Base-by-base conservation (phyloP, 768 basidiomycete genomes). In the Trametes gibbosa region DNA sequence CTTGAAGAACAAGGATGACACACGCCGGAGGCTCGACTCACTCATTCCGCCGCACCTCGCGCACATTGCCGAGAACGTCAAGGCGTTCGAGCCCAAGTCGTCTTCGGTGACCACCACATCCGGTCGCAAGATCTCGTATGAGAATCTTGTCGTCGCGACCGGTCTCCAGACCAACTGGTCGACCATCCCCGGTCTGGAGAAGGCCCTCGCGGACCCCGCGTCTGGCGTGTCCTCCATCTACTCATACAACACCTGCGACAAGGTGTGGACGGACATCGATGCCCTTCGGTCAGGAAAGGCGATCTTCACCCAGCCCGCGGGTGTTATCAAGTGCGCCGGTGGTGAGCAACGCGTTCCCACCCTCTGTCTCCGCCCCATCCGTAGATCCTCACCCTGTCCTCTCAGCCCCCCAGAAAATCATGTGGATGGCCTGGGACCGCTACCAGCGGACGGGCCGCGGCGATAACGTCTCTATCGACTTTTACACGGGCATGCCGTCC, bases 351-450 rank as follows among this genome's bases (percentile, higher is more conserved):
- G 25, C 25, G 39, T 32, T 5, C 27, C 57, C n/a, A 32, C 32
- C 19, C 24, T 37, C 3, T 25, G 19, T 12, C 13, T 23, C 23
- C 25, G 48, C 27, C 21, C 32, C 23, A 27, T 2, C 34, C 21
- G 4, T 4, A 39, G 17, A 39, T 49, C 10, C 47, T 61, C 49
- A 46, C 41, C 35, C 8, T 41, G 41, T 17, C 2, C 21, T n/a
- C 39, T 41, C 63, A 90, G 89, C 87, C 16, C 89, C 90, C 19
- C 90, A 93, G 69, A 94, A 95, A 74, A 90, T 95, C 53, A 94
- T 96, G 90, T 96, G 93, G 92, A 92, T 94, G 90, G 90, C 91
- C 46, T 93, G 91, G 90, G 91, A 95, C 69, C 77, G 85, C 48
- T 92, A 81, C 70, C 79, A 80, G 56, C 78, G 72, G 68, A 88